Conservation (phyloP, 257 asterid species). For the Solanum ossicruentum region DNA sequence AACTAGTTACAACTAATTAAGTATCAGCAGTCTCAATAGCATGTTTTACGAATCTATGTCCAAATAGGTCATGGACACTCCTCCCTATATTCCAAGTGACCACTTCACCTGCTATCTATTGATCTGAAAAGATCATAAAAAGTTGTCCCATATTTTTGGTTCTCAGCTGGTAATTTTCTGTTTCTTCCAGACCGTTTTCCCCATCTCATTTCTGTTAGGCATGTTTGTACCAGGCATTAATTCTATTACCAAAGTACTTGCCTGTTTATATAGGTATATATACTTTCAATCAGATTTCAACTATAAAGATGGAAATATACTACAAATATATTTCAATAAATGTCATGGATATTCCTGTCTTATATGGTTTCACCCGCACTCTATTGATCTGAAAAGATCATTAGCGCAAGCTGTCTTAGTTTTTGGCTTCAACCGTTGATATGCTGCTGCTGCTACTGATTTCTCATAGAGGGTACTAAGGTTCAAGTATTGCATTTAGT, state of each 20-base stretch:
- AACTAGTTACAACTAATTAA: too few species aligned
- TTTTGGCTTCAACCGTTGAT: not conserved
- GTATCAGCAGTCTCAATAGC: too few species aligned
- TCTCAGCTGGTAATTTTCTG: not conserved
- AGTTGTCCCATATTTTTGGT: not conserved
- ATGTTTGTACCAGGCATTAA: not conserved
- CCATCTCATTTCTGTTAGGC: not conserved
- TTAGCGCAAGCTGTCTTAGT: not conserved
- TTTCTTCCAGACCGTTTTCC: not conserved
- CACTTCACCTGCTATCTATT: not conserved
- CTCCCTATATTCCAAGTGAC: not conserved
- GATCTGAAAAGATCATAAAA: not conserved
- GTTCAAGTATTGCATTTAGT: not conserved
- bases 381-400: not conserved
- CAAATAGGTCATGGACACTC: not conserved
- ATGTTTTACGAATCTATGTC: not conserved
- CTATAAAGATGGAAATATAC: not conserved
- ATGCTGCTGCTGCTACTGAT: not conserved
- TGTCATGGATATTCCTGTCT: not conserved
- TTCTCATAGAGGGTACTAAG: not conserved
- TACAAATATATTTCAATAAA: not conserved
- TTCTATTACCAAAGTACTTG: not conserved
- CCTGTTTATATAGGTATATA: not conserved
- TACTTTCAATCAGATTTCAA: not conserved
- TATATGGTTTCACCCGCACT: not conserved